phyloP scores from a whole-genome alignment of 306 rosid species.

The Mimosa pudica region DNA sequence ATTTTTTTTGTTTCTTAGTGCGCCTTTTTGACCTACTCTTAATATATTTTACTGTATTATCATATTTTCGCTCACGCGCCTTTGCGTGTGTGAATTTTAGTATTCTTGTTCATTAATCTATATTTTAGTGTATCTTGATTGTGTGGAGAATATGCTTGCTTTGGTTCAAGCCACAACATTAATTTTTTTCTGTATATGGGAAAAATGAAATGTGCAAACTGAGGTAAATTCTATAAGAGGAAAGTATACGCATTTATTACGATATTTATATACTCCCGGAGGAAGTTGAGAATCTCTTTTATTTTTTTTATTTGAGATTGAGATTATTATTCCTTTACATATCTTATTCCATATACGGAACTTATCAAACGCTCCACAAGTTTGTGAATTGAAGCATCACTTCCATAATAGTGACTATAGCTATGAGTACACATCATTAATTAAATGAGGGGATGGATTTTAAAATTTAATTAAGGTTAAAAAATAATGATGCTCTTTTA shows the following conservation, averaged over 20 bases:
- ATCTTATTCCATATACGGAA: neutral
- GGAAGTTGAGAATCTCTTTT: neutral
- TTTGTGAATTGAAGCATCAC: neutral
- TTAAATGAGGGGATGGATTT: neutral
- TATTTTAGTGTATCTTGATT: neutral
- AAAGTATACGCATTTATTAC: neutral
- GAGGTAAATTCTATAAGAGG: neutral
- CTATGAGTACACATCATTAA: neutral
- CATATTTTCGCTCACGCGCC: neutral
- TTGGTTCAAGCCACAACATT: neutral
- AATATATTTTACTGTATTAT: neutral
- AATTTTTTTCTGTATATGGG: neutral
- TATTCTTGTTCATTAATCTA: neutral
- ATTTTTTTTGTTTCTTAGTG: neutral
- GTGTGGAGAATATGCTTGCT: neutral
- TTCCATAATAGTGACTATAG: neutral
- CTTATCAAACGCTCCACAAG: neutral
- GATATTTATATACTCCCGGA: neutral
- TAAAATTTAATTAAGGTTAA: neutral
- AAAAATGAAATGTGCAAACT: neutral
- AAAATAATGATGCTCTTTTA: no score
- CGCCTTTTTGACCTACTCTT: slow-evolving; percentile 2
- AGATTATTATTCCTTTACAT: neutral
- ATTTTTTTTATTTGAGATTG: neutral
- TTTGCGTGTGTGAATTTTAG: neutral